Base-by-base conservation (phyloP, 2,329 filamentous ascomycete species). In the Aspergillus ruber region DNA sequence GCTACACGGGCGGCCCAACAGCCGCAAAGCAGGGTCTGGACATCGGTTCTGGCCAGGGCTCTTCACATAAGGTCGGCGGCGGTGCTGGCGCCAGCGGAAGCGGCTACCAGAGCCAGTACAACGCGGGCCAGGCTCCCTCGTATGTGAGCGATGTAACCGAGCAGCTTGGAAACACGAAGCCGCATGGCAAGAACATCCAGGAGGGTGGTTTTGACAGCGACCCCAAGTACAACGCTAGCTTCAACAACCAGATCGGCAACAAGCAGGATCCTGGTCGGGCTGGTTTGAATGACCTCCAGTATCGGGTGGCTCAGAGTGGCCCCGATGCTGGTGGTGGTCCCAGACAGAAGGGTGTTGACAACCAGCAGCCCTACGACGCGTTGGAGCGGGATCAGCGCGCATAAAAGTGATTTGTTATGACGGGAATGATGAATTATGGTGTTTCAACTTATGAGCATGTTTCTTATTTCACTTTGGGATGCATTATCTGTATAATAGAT, bases 251-350 rank as follows among this genome's bases (percentile, higher is more conserved):
- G 20, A 76, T 83, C 50, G 80, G 80, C 2, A 69, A 70, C 2
- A 63, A 74, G 52, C 70, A 80, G 36, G 81, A 84, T 55, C 80
- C 81, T 3, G 74, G 73, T 2, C 67, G 79, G 25, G 56, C 65
- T 15, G 79, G 78, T 6, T 62, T 69, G 55, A 59, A 56, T 25
- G 56, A 58, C 32, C 69, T 70, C 54, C 58, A 68, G 55, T 62
- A 55, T 10, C 51, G 42, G 13, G 62, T 56, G 35, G 56, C 60
- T 1, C 59, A 65, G 49, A 63, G 59, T 43, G 64, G 56, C 13
- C 50, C 54, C 8, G 56, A 60, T 43, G 60, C 58, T 23, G 60
- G 51, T 4, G 54, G 55, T 33, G 55, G 57, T 23, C 48, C 56
- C 18, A 52, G 54, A 40, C 59, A 65, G 47, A 57, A 61, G 55